Percentiles rank a stretch among this genome's conserved stretches.
These are phyloP conservation scores for Botrytis pseudocinerea DNA, from an alignment of 2,329 filamentous ascomycete genomes.

Conservation along the genomic window DNA sequence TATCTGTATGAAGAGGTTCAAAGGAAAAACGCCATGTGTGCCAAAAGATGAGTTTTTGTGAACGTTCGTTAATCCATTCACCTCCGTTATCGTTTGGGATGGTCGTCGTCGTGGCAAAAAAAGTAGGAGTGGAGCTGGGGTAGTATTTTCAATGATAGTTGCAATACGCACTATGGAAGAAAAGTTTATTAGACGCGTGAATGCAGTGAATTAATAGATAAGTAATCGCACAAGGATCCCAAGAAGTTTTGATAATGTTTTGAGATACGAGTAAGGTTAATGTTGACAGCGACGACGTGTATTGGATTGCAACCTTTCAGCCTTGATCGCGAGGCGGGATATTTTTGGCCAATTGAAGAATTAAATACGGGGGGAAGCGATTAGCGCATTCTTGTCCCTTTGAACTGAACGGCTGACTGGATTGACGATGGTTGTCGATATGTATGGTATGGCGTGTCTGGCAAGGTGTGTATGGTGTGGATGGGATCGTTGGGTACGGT, in stretches of 20 bases:
- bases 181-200: background rate
- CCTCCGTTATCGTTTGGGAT: background rate
- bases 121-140: background rate
- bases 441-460: background rate
- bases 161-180: background rate
- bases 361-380: background rate
- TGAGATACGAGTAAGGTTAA: background rate
- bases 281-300: background rate
- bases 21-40: conserved; percentile 27
- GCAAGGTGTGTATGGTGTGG: background rate
- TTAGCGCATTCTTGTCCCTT: background rate
- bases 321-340: conserved; percentile 18
- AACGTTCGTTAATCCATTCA: conserved; percentile 17
- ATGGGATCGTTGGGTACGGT: background rate
- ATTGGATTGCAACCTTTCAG: background rate
- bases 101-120: conserved; percentile 6
- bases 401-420: background rate
- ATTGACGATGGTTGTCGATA: background rate
- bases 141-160: background rate
- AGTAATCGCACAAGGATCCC: background rate
- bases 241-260: background rate
- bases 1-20: conserved; percentile 30
- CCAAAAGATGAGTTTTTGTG: conserved; percentile 6
- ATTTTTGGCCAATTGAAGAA: background rate
- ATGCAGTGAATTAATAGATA: background rate